Percentiles rank a stretch among this genome's conserved stretches.
phyloP scores from a whole-genome alignment of 306 rosid genomes.

The Betula pendula region DNA sequence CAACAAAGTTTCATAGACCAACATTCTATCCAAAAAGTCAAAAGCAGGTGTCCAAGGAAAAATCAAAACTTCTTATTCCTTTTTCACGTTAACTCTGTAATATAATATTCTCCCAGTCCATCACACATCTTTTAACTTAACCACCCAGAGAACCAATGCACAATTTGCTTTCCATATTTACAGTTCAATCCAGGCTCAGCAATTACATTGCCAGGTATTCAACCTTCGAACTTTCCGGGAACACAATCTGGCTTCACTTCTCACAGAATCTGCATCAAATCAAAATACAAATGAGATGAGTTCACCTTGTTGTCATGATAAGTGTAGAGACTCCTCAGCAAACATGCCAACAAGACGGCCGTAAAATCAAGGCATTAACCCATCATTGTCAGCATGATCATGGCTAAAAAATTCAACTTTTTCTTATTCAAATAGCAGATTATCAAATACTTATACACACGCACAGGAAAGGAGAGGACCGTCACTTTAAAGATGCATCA shows the following conservation, averaged over 20 bases:
- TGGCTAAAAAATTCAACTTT: neutral
- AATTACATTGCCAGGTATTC: constrained; percentile 7
- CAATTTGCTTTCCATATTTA: constrained; percentile 35
- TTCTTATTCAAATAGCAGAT: neutral
- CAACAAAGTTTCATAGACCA: neutral
- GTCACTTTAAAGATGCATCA: neutral
- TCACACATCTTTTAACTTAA: constrained; percentile 25
- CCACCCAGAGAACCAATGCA: constrained; percentile 1
- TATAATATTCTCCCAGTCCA: constrained; percentile 22
- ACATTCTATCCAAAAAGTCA: neutral
- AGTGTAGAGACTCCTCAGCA: neutral
- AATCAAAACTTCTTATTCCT: neutral
- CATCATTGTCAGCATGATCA: neutral
- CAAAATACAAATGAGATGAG: neutral
- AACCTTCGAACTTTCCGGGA: constrained; percentile 4
- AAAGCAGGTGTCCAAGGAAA: neutral
- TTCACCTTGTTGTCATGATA: neutral
- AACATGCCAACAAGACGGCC: neutral
- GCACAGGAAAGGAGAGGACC: neutral
- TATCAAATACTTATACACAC: too few relatives aligned
- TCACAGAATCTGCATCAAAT: constrained; percentile 36
- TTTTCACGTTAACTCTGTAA: constrained; percentile 17
- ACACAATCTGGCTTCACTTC: constrained; percentile 18
- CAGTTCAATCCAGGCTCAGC: constrained; percentile 36
- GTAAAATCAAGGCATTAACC: neutral